A percentile compares a stretch with the other conserved stretches of the same genome.
Conservation (phyloP, 2,329 filamentous ascomycete species). For the Ceratocystis colombiana region DNA sequence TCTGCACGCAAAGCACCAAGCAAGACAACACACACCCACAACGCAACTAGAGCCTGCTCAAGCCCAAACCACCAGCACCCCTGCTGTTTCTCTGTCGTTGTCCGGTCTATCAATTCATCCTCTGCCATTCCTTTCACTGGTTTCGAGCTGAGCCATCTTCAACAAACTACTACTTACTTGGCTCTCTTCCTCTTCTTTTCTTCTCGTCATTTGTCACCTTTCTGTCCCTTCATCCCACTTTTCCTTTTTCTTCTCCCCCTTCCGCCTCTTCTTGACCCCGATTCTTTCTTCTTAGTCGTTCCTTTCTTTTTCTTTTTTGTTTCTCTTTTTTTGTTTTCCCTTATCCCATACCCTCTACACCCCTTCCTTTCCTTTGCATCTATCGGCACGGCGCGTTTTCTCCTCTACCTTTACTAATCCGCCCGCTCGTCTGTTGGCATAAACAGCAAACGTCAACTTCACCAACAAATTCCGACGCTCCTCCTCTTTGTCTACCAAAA, state of each 20-base stretch:
- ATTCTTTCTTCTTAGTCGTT: constrained; percentile 8
- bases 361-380: not conserved
- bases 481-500: constrained; percentile 25
- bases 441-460: constrained; percentile 30
- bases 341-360: not conserved
- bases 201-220: constrained; percentile 4
- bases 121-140: not conserved
- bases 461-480: constrained; percentile 27
- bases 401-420: not conserved
- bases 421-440: not conserved
- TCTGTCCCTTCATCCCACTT: not conserved
- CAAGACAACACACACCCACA: too few relatives aligned
- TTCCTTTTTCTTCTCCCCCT: not conserved
- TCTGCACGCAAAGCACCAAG: not conserved
- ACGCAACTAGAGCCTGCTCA: too few relatives aligned
- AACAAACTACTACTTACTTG: not conserved
- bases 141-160: not conserved
- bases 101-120: too few relatives aligned
- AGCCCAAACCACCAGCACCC: too few relatives aligned
- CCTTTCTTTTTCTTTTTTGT: constrained; percentile 17
- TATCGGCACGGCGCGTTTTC: not conserved
- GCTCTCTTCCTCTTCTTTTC: constrained; percentile 1
- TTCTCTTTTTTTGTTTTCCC: not conserved
- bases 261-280: not conserved
- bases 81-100: too few relatives aligned